These are phyloP conservation scores for Xylaria venustula DNA, from an alignment of 495 filamentous ascomycete genomes.

Conservation along the genomic window DNA sequence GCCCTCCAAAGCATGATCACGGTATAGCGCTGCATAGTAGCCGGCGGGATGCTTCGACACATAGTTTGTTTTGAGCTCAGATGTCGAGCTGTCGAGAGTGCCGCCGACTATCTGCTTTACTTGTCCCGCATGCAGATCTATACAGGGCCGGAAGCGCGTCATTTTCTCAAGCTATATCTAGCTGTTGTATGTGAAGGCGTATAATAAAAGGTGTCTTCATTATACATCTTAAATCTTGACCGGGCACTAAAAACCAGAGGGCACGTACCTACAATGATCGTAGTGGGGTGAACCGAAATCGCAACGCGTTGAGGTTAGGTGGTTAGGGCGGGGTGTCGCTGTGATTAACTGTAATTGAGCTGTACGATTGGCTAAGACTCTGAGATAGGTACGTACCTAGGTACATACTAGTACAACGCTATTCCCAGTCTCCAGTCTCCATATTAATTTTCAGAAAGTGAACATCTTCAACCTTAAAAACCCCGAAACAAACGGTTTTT, in stretches of 20 bases:
- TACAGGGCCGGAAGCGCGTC: conserved; percentile 94
- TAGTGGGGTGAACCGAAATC: neutral
- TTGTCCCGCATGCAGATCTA: conserved; percentile 91
- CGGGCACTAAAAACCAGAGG: too few relatives aligned
- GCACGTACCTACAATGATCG: neutral
- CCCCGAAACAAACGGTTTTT: neutral
- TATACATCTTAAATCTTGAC: too few relatives aligned
- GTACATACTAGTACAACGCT: conserved; percentile 1
- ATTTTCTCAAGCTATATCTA: conserved; percentile 46
- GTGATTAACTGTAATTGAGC: conserved; percentile 9
- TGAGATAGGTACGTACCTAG: too few relatives aligned
- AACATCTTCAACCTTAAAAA: conserved; percentile 3
- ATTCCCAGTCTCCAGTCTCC: neutral
- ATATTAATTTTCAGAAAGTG: conserved; percentile 18
- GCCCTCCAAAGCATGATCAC: conserved; percentile 65
- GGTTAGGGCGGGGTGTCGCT: conserved; percentile 23
- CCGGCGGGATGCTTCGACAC: conserved; percentile 77
- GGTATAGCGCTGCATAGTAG: conserved; percentile 79
- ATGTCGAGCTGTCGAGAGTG: conserved; percentile 66
- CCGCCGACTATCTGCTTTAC: conserved; percentile 99
- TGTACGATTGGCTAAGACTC: conserved; percentile 15
- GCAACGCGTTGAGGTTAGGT: neutral
- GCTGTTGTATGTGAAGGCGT: neutral
- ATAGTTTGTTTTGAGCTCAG: conserved; percentile 82
- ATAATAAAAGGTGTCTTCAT: neutral